Base-by-base conservation (phyloP, 495 filamentous ascomycete genomes). In the Mytilinidion resinicola region DNA sequence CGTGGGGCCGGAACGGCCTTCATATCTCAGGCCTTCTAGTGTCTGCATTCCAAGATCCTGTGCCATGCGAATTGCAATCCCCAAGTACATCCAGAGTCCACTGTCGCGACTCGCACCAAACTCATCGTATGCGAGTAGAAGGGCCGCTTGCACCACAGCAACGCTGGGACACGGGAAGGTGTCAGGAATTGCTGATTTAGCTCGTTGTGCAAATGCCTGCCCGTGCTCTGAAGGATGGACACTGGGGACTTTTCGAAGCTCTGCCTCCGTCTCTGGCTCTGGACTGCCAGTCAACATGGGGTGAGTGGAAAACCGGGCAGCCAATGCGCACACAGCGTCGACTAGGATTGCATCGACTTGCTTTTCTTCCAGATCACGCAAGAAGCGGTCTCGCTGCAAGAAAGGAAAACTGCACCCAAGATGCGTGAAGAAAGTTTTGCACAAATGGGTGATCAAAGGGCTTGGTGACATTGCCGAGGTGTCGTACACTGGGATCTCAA, bases 81-180 rank as follows among this genome's bases (percentile, higher is more conserved):
- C 89, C 14, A 92, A 73, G 62, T 91, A 91, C 88, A 91, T 92
- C 89, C 89, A 95, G 15, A 95, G 73, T 2, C 88, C 88, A 69
- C 89, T 92, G 66, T 92, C 89, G 59, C 87, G 86, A 62, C 89
- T 89, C 19, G 86, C 85, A 11, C 89, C 89, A 58, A 95, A 95
- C 42, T 88, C 85, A 60, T 91, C 86, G 69, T 95, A 95, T 0
- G 89, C 89, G 69, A 95, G 79, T 43, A 95, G 70, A 33, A 95
- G 72, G 47, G 84, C 89, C 7, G 89, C 87, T 62, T 92, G 89
- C 4, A 90, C 86, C 43, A 85, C 87, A 46, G 85, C 82, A 19
- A 95, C 81, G 10, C 84, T 88, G 14, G 89, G 89, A 55, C 85
- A 91, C 30, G 87, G 80, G 55, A 92, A 85, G 1, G 83, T 82